Base-by-base conservation (phyloP, 345 rosid genomes). In the Cardamine chenopodiifolia region DNA sequence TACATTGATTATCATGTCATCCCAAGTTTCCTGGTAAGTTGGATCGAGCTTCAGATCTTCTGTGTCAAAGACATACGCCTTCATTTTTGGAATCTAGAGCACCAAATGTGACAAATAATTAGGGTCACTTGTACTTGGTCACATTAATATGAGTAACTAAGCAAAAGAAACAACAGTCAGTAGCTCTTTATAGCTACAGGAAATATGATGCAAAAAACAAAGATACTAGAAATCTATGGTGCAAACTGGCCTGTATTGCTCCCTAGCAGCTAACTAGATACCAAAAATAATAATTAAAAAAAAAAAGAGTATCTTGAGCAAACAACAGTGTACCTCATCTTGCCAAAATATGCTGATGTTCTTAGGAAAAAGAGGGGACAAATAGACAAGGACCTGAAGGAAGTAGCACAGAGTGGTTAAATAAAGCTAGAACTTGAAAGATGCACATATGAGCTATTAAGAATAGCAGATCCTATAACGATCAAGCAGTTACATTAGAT, bases 51-150 rank as follows among this genome's bases (percentile, higher is more conserved):
- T 88, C 64, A 94, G 86, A 82, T 94, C 98, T 80, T 94, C 98
- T 8, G 97, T 88, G 83, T 94, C 98, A 59, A 86, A 83, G 83
- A 91, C 80, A 91, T 94, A 94, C 3, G 97, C 96, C 98, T 94
- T 91, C 97, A 94, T 90, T 83, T 94, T 94, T 80, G 95, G 97
- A 85, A 94, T 90, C 98, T 94, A 94, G 90, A 87, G 89, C 97
- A 83, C 86, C 91, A 84, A 81, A 82, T 77, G 81, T 71, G 70
- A 85, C 28, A 79, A 71, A 52, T 83, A 85, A 79, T 85, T 79
- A 87, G 86, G 80, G 59, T 66, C 57, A 73, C 66, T 55, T 44
- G 65, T 64, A 37, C 53, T 13, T 28, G 42, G 25, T 31, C 3
- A 60, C 22, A 71, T 18, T 62, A 42, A 28, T 20, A 62, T 25